Percentiles rank a stretch among this genome's conserved stretches.
Conservation (phyloP, 23 red algal genomes). For the Pyropia yezoensis region DNA sequence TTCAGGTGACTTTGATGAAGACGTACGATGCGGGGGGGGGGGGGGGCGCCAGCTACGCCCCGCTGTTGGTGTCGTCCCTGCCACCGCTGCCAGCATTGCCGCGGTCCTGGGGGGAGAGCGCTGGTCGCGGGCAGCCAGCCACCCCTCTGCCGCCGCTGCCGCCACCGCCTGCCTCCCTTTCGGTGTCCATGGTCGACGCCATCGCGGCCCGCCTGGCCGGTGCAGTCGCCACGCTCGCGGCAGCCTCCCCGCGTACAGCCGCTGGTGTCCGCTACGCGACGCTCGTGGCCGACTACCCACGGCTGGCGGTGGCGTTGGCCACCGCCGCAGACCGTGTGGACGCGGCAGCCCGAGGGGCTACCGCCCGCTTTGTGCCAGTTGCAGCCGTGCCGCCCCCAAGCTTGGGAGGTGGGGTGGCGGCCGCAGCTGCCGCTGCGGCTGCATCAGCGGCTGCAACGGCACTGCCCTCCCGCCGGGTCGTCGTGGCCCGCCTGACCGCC, state of each 20-base stretch:
- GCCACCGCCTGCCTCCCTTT: constrained; percentile 30
- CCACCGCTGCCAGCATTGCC: no score
- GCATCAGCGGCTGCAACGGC: constrained; percentile 12
- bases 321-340: constrained; percentile 21
- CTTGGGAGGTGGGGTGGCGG: neutral
- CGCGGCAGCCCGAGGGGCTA: constrained; percentile 12
- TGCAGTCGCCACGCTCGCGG: constrained; percentile 28
- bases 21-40: constrained; percentile 11
- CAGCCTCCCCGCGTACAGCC: constrained; percentile 16
- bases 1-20: constrained; percentile 36
- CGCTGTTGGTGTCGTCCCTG: no score
- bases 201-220: constrained; percentile 30
- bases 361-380: no score
- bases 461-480: constrained; percentile 28
- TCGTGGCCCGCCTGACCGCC: constrained; percentile 23
- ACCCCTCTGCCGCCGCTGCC: constrained; percentile 20
- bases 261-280: constrained; percentile 29
- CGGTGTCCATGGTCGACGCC: constrained; percentile 47
- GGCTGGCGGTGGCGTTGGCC: constrained; percentile 16
- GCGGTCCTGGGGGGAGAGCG: no score
- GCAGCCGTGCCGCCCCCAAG: constrained; percentile 33
- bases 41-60: no score
- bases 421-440: neutral
- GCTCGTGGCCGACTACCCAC: constrained; percentile 43
- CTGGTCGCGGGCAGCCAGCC: no score